Conservation (phyloP, 176 grass and related monocot species). For the Coix lacrymajobi region DNA sequence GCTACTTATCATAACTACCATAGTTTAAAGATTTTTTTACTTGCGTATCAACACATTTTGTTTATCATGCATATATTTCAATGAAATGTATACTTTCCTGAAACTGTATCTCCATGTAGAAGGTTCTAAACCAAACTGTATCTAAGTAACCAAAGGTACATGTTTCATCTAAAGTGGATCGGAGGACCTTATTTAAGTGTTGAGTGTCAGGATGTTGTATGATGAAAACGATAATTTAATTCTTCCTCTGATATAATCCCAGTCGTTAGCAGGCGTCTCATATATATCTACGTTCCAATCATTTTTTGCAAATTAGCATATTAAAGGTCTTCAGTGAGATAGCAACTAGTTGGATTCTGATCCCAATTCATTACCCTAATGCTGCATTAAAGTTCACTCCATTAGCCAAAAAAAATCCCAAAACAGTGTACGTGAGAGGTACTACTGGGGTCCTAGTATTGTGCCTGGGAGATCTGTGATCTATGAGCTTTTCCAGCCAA, state of each 20-base stretch:
- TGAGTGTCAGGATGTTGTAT: background rate
- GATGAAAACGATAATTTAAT: background rate
- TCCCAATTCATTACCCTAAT: background rate
- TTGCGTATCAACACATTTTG: background rate
- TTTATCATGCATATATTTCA: background rate
- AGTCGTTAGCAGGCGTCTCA: no score
- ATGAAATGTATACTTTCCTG: background rate
- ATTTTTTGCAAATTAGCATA: background rate
- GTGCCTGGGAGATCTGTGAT: background rate
- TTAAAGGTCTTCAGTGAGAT: background rate
- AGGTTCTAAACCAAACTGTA: background rate
- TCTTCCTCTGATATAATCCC: background rate
- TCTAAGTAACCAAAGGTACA: background rate
- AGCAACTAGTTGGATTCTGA: background rate
- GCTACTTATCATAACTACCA: background rate
- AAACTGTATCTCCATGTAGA: background rate
- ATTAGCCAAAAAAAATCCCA: background rate
- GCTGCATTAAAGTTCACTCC: background rate
- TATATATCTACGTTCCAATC: background rate
- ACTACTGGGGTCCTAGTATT: background rate
- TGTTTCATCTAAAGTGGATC: no score
- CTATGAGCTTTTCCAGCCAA: background rate
- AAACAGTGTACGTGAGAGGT: background rate
- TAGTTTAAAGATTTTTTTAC: background rate
- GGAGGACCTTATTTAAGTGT: background rate